Base-by-base conservation (phyloP, 108 stramenopile species). In the Aurantiochytrium sp. region DNA sequence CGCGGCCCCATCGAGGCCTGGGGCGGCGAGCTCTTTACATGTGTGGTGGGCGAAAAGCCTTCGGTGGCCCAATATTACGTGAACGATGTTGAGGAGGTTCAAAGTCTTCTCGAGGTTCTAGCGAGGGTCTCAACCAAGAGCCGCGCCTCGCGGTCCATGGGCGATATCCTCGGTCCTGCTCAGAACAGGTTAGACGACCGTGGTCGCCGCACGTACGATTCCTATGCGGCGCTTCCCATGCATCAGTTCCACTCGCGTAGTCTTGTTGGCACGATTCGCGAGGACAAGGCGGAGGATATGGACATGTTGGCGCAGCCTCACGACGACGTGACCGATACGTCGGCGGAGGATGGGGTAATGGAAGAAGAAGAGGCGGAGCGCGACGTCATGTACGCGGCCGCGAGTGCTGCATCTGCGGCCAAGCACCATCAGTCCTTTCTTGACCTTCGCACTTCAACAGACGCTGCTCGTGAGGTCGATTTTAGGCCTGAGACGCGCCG, bases 31-130 rank as follows among this genome's bases (percentile, higher is more conserved):
- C 69, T 92, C 53, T 98, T 97, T 88, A 98, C 97, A 3, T 94
- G 95, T 47, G 98, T 97, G 4, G 97, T 99, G 44, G 99, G 99
- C 5, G 97, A 97, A 93, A 99, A 98, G 91, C 98, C 98, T 5
- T 96, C 96, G 87, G 96, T 95, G 21, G 99, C 99, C n/a, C 95
- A 95, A 4, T 95, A 94, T 87, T 99, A 96, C 89, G 89, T 99
- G 49, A 96, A 98, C 60, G 97, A 98, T 59, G 98, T 98, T 6
- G 93, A 96, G 59, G 97, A 98, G 89, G 91, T 99, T 43, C 91
- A 98, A 69, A 91, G 96, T 44, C 94, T 93, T 28, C 92, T 99
- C 35, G 88, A 47, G 45, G 45, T 83, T 8, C 51, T 83, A 3
- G 76, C 76, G 23, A 55, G 51, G 6, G 51, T 83, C 18, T 83